Evolutionary conservation across 192 early-diverging fungal genomes (phyloP), one percentile per base, ranked within the genome.

Genomic region (Glomus cerebriforme): DNA sequence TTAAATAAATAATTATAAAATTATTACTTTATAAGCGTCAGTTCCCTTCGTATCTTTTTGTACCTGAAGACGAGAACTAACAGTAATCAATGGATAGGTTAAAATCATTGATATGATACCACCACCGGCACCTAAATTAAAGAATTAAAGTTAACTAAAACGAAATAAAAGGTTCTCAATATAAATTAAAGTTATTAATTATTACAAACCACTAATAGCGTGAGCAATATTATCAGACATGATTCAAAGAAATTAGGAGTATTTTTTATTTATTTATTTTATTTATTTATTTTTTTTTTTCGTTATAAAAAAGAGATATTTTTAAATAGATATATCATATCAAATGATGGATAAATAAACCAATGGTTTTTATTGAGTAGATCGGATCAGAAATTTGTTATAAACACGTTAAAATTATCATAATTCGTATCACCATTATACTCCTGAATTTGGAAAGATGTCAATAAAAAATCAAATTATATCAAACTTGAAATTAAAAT

Each of bases 81-180:
- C 88, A 54, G 91, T 92, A 67, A 91, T 92, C 80, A 92, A 84
- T 78, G 96, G 96, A 85, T 98, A 99, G 13, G 98, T 98, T 81
- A 96, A 87, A 19, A 91, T 91, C 97, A 98, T 98, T 73, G 93
- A 91, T 85, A 93, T 89, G 81, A 96, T 94, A 81, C 94, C 94
- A 79, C 95, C 95, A 75, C 92, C 95, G 77, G 94, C 95, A 82
- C 93, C 90, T 92, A 74, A 54, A 22, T 54, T 54, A 19, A 1
- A 54, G 49, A 54, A 54, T 54, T 22, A 7, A 9, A 43, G 49
- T 54, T 17, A 54, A n/a, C 4, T 22, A 7, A 22, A 17, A 7
- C 7, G 22, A 0, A 54, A n/a, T 54, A 17, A 54, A 22, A 4
- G 4, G n/a, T n/a, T n/a, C 1, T 6, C 19, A 22, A 22, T 22